Percentiles rank a stretch among this genome's conserved stretches.
Evolutionary conservation across 805 yeast genomes (phyloP).

Genomic region (Komagataella phaffii): DNA sequence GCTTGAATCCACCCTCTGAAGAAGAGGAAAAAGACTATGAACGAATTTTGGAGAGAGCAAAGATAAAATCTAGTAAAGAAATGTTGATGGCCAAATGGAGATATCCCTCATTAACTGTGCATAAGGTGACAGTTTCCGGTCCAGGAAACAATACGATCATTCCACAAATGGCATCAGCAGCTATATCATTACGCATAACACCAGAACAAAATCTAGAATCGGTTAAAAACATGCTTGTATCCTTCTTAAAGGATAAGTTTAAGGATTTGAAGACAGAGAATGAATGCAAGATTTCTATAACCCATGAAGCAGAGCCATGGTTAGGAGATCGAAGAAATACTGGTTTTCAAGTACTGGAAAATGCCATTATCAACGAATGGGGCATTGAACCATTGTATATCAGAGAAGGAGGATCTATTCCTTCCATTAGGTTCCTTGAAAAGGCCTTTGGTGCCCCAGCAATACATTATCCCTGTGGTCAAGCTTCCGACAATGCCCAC

Average conservation of each 20-base stretch:
- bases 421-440: conserved; percentile 76
- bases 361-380: conserved; percentile 64
- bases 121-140: conserved; percentile 75
- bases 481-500: conserved; percentile 89
- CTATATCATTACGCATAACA: conserved; percentile 73
- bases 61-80: conserved; percentile 16
- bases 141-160: conserved; percentile 85
- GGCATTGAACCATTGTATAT: conserved; percentile 68
- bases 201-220: conserved; percentile 68
- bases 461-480: conserved; percentile 95
- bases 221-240: conserved; percentile 36
- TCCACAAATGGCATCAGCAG: conserved; percentile 67
- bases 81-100: conserved; percentile 77
- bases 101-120: conserved; percentile 79
- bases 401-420: conserved; percentile 96
- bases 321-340: conserved; percentile 71
- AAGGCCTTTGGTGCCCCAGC: conserved; percentile 77
- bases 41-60: conserved; percentile 34
- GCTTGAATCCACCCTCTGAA: conserved; percentile 42
- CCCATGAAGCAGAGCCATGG: conserved; percentile 94
- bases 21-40: conserved; percentile 51
- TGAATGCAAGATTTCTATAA: conserved; percentile 41
- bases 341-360: conserved; percentile 54
- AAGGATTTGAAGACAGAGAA: conserved; percentile 42
- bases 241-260: conserved; percentile 36